phyloP scores from a whole-genome alignment of 805 yeast genomes.

The Helenozyma rhizophorensis region DNA sequence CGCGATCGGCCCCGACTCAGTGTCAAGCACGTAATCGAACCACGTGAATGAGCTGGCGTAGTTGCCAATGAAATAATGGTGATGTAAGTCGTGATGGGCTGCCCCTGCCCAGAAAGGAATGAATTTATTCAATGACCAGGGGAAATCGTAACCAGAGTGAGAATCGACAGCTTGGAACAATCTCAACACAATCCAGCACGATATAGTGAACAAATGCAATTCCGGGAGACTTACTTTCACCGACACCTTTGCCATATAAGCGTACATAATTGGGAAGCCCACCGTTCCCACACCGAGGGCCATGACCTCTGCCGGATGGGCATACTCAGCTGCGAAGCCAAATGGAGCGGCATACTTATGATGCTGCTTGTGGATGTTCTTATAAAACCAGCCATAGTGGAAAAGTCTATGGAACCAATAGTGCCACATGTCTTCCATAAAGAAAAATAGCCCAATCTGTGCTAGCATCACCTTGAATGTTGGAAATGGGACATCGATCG shows the following conservation, averaged over 20 bases:
- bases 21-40: conserved; percentile 50
- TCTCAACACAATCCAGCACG: conserved; percentile 49
- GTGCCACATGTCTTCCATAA: conserved; percentile 57
- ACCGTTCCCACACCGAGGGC: conserved; percentile 57
- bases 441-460: conserved; percentile 48
- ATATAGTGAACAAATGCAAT: conserved; percentile 51
- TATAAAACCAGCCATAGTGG: conserved; percentile 54
- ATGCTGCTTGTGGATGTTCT: conserved; percentile 56
- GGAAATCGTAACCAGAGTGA: conserved; percentile 60
- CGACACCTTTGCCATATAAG: conserved; percentile 35
- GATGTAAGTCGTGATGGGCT: conserved; percentile 59
- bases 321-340: conserved; percentile 59
- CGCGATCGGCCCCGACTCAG: conserved; percentile 55
- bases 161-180: conserved; percentile 58
- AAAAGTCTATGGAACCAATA: conserved; percentile 56
- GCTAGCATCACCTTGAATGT: conserved; percentile 33
- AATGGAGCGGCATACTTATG: conserved; percentile 61
- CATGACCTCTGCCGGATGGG: conserved; percentile 57
- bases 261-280: conserved; percentile 55
- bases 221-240: conserved; percentile 10
- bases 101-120: conserved; percentile 67
- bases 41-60: conserved; percentile 56
- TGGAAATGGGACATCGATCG: conserved; percentile 53
- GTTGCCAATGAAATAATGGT: conserved; percentile 56
- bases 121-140: conserved; percentile 53